These are phyloP conservation scores for Phylloporus sp. DNA, from an alignment of 1,284 basidiomycete genomes.

Conservation along the genomic window DNA sequence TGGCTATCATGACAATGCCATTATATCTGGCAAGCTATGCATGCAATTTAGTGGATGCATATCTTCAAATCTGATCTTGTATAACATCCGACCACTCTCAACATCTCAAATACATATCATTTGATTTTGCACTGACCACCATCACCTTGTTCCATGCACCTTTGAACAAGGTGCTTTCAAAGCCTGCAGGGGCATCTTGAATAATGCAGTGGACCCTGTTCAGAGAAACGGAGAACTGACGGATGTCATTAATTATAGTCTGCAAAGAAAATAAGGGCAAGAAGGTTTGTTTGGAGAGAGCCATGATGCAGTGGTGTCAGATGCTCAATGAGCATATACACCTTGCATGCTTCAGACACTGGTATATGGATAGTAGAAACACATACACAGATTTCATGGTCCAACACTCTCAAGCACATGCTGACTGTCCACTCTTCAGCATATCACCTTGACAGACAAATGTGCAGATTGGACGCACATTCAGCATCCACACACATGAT, in stretches of 20 bases:
- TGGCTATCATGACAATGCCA: too few relatives aligned
- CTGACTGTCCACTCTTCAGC: too few relatives aligned
- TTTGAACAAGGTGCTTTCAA: slow-evolving; percentile 80
- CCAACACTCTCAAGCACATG: too few relatives aligned
- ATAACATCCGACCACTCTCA: slow-evolving; percentile 82
- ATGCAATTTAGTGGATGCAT: too few relatives aligned
- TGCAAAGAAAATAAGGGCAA: slow-evolving; percentile 91
- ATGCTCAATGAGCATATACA: too few relatives aligned
- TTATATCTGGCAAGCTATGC: too few relatives aligned
- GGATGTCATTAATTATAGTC: slow-evolving; percentile 87
- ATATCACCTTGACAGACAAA: background rate
- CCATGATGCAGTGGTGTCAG: slow-evolving; percentile 88
- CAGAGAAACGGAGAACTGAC: slow-evolving; percentile 87
- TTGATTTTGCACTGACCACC: slow-evolving; percentile 76
- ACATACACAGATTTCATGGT: too few relatives aligned
- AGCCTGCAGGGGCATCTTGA: slow-evolving; percentile 88
- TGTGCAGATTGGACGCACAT: slow-evolving; percentile 35
- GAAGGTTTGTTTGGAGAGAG: slow-evolving; percentile 85
- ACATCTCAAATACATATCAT: slow-evolving; percentile 95
- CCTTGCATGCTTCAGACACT: too few relatives aligned
- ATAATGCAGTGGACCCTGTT: slow-evolving; percentile 83
- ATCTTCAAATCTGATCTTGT: too few relatives aligned
- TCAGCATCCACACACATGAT: slow-evolving; percentile 4
- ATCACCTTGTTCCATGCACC: slow-evolving; percentile 85
- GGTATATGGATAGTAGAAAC: too few relatives aligned